Base-by-base conservation (phyloP, 2,329 filamentous ascomycete genomes). In the Cladophialophora yegresii region DNA sequence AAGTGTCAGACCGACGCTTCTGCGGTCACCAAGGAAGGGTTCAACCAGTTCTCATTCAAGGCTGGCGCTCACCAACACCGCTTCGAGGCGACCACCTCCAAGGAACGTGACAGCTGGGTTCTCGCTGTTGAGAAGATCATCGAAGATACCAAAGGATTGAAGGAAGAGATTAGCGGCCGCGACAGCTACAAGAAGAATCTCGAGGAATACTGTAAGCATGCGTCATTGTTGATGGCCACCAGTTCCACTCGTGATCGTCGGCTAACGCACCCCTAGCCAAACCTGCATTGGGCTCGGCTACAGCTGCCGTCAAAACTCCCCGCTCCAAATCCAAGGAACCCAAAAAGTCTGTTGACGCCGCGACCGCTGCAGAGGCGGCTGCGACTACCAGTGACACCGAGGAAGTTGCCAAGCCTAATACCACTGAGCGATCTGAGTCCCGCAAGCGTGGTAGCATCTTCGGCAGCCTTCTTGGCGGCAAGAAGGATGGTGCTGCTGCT, bases 91-190 rank as follows among this genome's bases (percentile, higher is more conserved):
- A 74, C 82, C 73, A 88, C 75, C 73, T 73, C 85, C 55, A 82
- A 86, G 65, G 92, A 97, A 81, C 92, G 93, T 76, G 92, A 96
- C 79, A 91, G 90, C 84, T 98, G 95, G 95, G 86, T 96, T 73
- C 81, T 87, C 68, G 89, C 93, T 74, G 78, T 96, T 72, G 92
- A 95, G 85, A 81, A 85, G 74, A 91, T 93, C 83, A 85, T 90
- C 59, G 84, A 87, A 58, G 92, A 96, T 81, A 93, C 92, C 74
- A 96, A 95, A 85, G 89, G 89, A 73, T 82, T 90, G 64, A 89
- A 88, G 74, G 83, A 90, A 70, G 84, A 84, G 62, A 85, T 97
- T 72, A 85, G 86, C 69, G 87, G 88, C 79, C 89, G 87, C 73
- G 92, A 96, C 79, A 85, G 86, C 65, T 99, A 96, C 88, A 97